These are phyloP conservation scores for Nakazawaea wyomingensis DNA, from an alignment of 805 yeast species.

Conservation along the genomic window DNA sequence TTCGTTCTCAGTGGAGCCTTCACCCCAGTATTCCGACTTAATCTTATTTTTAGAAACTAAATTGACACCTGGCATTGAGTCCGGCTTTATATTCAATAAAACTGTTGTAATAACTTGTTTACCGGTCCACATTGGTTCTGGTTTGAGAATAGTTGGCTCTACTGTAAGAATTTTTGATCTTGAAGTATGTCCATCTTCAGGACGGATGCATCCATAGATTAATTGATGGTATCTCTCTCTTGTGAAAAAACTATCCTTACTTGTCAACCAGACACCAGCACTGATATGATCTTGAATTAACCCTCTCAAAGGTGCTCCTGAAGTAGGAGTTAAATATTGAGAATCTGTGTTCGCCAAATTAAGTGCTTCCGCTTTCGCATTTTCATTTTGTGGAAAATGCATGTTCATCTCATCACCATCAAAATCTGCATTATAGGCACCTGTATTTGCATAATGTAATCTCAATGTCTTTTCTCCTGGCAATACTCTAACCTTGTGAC, in stretches of 20 bases:
- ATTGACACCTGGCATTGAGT: conserved; percentile 86
- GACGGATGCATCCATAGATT: conserved; percentile 88
- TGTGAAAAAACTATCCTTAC: conserved; percentile 84
- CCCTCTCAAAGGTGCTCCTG: conserved; percentile 98
- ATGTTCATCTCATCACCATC: conserved; percentile 99
- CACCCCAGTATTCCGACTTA: conserved; percentile 94
- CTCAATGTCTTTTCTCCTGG: conserved; percentile 97
- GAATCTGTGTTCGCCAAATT: conserved; percentile 95
- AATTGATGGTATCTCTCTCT: conserved; percentile 92
- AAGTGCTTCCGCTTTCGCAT: conserved; percentile 94
- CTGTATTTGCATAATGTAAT: conserved; percentile 97
- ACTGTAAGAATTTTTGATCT: conserved; percentile 61
- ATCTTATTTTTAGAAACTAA: conserved; percentile 79
- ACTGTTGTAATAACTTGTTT: conserved; percentile 95
- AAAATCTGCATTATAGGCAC: conserved; percentile 98
- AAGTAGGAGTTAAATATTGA: conserved; percentile 96
- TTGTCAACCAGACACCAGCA: conserved; percentile 98
- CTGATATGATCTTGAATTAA: conserved; percentile 97
- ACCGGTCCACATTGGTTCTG: conserved; percentile 94
- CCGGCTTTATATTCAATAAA: conserved; percentile 80
- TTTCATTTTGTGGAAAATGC: conserved; percentile 98
- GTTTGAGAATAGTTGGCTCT: conserved; percentile 87
- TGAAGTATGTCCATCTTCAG: conserved; percentile 96
- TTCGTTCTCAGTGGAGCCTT: conserved; percentile 74
- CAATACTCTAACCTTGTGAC: conserved; percentile 92